Evolutionary conservation across 2,329 filamentous ascomycete species (phyloP).

Genomic region (Bisporella sp.): DNA sequence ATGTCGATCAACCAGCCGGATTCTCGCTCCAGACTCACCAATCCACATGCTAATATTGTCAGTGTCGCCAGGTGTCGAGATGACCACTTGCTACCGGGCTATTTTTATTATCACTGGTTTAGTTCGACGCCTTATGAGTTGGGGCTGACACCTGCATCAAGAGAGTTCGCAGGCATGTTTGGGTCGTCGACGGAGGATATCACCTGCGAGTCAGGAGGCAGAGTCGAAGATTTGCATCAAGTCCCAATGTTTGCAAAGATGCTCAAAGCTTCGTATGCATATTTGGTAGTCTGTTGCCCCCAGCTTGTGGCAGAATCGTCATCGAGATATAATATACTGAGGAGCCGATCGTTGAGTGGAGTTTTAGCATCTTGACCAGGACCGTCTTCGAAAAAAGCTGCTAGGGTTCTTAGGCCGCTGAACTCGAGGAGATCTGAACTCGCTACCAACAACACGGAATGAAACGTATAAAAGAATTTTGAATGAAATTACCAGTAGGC

Average conservation of each 20-base stretch:
- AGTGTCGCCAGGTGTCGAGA: too few relatives aligned
- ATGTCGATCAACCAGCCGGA: too few relatives aligned
- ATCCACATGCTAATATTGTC: too few relatives aligned
- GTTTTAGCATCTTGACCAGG: not conserved
- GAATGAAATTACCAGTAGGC: constrained; percentile 8
- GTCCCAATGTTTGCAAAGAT: constrained; percentile 6
- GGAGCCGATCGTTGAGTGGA: not conserved
- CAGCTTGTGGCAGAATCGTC: constrained; percentile 1
- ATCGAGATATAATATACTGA: not conserved
- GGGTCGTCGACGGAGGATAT: constrained; percentile 14
- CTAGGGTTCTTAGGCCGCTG: constrained; percentile 1
- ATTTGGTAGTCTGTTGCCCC: constrained; percentile 8
- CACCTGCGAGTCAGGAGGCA: constrained; percentile 5
- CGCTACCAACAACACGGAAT: constrained; percentile 12
- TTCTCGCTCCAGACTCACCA: too few relatives aligned
- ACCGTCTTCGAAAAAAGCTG: constrained; percentile 11
- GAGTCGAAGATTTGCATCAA: constrained; percentile 8
- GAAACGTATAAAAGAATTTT: constrained; percentile 21
- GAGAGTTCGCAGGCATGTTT: too few relatives aligned
- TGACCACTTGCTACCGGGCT: too few relatives aligned
- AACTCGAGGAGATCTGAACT: too few relatives aligned
- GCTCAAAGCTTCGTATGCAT: constrained; percentile 13
- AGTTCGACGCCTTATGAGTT: too few relatives aligned
- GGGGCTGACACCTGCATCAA: too few relatives aligned
- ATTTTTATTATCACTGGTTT: too few relatives aligned